Conservation (phyloP, 2,329 filamentous ascomycete species). For the Aspergillus sp. region DNA sequence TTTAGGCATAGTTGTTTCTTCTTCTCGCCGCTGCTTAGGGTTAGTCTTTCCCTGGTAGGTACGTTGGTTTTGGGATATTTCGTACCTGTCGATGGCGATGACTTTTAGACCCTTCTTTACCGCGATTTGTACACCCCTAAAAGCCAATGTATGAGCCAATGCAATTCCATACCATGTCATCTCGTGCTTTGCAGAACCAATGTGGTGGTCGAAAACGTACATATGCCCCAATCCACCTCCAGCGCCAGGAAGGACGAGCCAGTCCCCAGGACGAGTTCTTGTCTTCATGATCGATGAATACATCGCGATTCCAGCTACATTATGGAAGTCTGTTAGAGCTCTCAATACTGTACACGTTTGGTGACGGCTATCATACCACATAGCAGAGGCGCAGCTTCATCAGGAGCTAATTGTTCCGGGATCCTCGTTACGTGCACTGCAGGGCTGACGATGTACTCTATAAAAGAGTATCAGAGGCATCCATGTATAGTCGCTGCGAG, state of each 20-base stretch:
- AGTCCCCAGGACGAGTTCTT: conserved; percentile 34
- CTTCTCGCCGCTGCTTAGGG: conserved; percentile 29
- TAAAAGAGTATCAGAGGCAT: background rate
- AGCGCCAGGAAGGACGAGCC: conserved; percentile 37
- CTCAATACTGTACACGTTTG: background rate
- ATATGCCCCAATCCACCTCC: conserved; percentile 42
- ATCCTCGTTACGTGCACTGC: conserved; percentile 38
- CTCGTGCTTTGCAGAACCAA: too few species aligned
- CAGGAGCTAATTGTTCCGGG: conserved; percentile 30
- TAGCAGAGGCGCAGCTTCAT: conserved; percentile 36
- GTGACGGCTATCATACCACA: conserved; percentile 29
- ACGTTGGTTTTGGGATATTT: background rate
- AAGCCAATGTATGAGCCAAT: background rate
- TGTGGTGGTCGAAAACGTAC: conserved; percentile 18
- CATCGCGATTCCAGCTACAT: conserved; percentile 38
- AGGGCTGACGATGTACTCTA: conserved; percentile 37
- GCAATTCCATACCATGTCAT: background rate
- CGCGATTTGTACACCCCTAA: conserved; percentile 40
- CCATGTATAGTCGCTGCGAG: background rate
- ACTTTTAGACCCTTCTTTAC: conserved; percentile 36
- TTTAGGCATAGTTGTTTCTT: conserved; percentile 35
- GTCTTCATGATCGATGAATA: conserved; percentile 42
- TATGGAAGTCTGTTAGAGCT: background rate
- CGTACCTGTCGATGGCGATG: conserved; percentile 39
- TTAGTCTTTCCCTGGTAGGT: background rate